Conservation (phyloP, 2,329 filamentous ascomycete species). For the Aspergillus sp. region DNA sequence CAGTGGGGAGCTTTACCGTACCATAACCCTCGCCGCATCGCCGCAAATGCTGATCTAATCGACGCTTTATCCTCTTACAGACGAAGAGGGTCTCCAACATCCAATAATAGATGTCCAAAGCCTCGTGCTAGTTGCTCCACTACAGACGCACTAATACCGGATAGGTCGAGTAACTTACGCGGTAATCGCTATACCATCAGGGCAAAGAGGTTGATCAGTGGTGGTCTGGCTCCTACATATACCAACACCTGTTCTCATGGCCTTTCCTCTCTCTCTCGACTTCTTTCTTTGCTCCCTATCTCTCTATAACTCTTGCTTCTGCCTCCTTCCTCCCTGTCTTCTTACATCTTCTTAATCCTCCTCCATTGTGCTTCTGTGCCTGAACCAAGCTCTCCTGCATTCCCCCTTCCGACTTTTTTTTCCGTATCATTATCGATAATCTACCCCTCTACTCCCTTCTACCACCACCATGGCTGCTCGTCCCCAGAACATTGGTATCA, state of each 20-base stretch:
- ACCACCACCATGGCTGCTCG: slow-evolving; percentile 63
- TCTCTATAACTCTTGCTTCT: slow-evolving; percentile 8
- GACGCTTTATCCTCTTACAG: neutral
- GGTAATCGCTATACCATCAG: neutral
- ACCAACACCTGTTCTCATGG: slow-evolving; percentile 12
- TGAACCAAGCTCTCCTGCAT: slow-evolving; percentile 3
- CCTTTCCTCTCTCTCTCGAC: slow-evolving; percentile 5
- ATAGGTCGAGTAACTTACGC: neutral
- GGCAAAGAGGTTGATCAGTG: slow-evolving; percentile 8
- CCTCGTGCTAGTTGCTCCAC: neutral
- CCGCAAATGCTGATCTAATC: slow-evolving; percentile 6
- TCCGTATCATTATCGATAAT: slow-evolving; percentile 5
- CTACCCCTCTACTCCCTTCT: slow-evolving; percentile 10
- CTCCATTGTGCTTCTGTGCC: neutral
- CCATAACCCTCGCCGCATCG: slow-evolving; percentile 4
- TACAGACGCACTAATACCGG: neutral
- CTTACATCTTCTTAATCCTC: slow-evolving; percentile 2
- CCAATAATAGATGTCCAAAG: neutral
- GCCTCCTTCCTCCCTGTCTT: slow-evolving; percentile 6
- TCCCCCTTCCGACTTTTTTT: neutral
- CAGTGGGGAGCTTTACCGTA: slow-evolving; percentile 16
- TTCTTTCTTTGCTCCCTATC: slow-evolving; percentile 10
- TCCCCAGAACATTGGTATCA: slow-evolving; percentile 86
- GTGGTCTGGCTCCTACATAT: slow-evolving; percentile 8
- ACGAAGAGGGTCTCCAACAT: neutral